phyloP scores from a whole-genome alignment of 805 yeast genomes.

The Teunomyces lycoperdinae region DNA sequence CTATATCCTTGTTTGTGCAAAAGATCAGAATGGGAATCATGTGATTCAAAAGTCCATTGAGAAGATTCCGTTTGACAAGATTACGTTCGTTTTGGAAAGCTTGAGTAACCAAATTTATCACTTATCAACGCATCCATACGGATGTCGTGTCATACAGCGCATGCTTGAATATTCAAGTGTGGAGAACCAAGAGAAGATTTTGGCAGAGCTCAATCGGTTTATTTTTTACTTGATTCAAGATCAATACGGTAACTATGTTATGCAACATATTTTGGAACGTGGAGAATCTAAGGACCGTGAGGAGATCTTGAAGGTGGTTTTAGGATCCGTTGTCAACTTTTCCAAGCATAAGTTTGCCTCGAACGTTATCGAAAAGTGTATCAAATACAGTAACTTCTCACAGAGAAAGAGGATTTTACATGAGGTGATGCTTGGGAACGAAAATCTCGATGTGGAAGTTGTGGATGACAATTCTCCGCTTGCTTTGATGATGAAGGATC shows the following conservation, averaged over 20 bases:
- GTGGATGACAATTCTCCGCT: slow-evolving; percentile 68
- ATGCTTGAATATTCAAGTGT: slow-evolving; percentile 73
- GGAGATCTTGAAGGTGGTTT: slow-evolving; percentile 63
- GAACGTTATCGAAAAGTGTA: slow-evolving; percentile 94
- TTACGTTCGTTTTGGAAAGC: slow-evolving; percentile 71
- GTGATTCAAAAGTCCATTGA: slow-evolving; percentile 96
- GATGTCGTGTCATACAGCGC: slow-evolving; percentile 95
- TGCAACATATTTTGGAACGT: slow-evolving; percentile 89
- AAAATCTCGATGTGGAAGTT: slow-evolving; percentile 42
- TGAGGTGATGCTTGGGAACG: slow-evolving; percentile 58
- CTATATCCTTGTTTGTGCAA: slow-evolving; percentile 57
- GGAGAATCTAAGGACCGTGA: slow-evolving; percentile 65
- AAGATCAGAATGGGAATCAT: slow-evolving; percentile 97
- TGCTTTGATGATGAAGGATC: slow-evolving; percentile 94
- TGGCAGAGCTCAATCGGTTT: slow-evolving; percentile 69
- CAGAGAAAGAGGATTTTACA: slow-evolving; percentile 65
- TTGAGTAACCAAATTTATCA: slow-evolving; percentile 73
- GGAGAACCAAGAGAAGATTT: slow-evolving; percentile 63
- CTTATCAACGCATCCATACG: slow-evolving; percentile 92
- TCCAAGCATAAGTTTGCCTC: slow-evolving; percentile 98
- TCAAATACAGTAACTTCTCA: slow-evolving; percentile 61
- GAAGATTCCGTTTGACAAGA: slow-evolving; percentile 65
- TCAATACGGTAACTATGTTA: slow-evolving; percentile 96
- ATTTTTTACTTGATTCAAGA: slow-evolving; percentile 82
- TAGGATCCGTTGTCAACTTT: slow-evolving; percentile 69